Percentiles rank a stretch among this genome's conserved stretches.
Conservation (phyloP, 2,329 filamentous ascomycete genomes). For the Phaeomoniella chlamydospora region DNA sequence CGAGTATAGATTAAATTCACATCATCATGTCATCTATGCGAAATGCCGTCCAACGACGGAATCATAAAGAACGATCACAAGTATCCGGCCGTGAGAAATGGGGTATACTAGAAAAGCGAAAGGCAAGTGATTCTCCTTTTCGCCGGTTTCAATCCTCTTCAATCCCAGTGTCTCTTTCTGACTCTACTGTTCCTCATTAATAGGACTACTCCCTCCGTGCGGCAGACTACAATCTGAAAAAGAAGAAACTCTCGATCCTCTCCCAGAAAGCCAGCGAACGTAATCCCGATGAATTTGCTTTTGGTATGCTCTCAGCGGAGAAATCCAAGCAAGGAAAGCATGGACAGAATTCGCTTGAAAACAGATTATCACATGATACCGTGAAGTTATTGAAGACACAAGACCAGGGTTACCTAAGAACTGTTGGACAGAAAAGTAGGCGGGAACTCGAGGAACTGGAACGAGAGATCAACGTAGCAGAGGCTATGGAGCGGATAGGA, state of each 20-base stretch:
- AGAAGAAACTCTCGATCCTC: constrained; percentile 42
- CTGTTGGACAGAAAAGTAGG: constrained; percentile 39
- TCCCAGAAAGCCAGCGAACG: constrained; percentile 44
- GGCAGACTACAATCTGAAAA: constrained; percentile 48
- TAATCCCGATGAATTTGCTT: constrained; percentile 54
- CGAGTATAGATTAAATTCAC: too few species aligned
- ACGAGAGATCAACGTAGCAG: constrained; percentile 25
- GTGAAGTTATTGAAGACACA: constrained; percentile 52
- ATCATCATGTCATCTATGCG: constrained; percentile 47
- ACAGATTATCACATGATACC: constrained; percentile 37
- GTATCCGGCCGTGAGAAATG: constrained; percentile 70
- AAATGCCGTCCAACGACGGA: constrained; percentile 59
- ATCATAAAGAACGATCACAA: constrained; percentile 83
- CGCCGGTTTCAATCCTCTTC: constrained; percentile 1
- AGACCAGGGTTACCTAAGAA: constrained; percentile 47
- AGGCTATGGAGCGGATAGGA: constrained; percentile 18
- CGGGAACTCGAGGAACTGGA: constrained; percentile 37
- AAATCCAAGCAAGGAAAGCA: constrained; percentile 27
- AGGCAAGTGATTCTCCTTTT: constrained; percentile 37
- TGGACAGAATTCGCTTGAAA: constrained; percentile 31
- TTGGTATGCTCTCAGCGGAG: constrained; percentile 44
- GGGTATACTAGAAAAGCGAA: constrained; percentile 91
- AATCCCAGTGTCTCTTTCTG: constrained; percentile 1
- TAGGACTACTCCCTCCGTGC: constrained; percentile 52
- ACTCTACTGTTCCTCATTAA: not conserved